These are phyloP conservation scores for Prunus mume DNA, from an alignment of 306 rosid species.

Conservation along the genomic window DNA sequence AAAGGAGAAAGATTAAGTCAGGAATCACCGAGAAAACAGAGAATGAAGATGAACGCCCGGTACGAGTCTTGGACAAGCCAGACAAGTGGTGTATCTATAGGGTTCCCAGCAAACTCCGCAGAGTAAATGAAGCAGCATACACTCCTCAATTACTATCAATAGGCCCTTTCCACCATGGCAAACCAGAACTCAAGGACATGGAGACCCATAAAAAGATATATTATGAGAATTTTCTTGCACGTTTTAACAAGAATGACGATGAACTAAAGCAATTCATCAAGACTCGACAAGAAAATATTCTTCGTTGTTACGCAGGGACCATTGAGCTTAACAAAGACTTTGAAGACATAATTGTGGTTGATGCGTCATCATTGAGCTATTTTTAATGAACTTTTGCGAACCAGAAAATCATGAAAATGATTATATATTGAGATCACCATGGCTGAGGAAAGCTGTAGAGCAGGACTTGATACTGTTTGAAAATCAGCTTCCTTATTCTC, in stretches of 20 bases:
- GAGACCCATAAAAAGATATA: no score
- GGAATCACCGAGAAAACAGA: no score
- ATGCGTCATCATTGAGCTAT: constrained; percentile 19
- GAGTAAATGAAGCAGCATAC: no score
- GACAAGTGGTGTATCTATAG: constrained; percentile 25
- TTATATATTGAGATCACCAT: constrained; percentile 34
- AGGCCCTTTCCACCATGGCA: no score
- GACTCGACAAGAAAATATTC: neutral
- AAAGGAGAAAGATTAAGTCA: no score
- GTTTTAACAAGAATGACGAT: no score
- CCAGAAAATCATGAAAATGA: neutral
- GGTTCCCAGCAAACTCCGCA: constrained; percentile 41
- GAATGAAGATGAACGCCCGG: no score
- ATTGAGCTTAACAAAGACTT: neutral
- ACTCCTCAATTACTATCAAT: no score
- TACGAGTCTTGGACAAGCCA: no score
- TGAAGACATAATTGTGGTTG: neutral
- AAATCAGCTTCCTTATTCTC: constrained; percentile 49
- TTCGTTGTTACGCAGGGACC: neutral
- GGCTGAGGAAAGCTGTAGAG: constrained; percentile 37
- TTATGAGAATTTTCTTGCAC: constrained; percentile 15
- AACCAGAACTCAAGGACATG: no score
- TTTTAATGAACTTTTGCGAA: constrained; percentile 1
- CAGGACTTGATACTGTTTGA: constrained; percentile 50
- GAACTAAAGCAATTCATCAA: no score